These are phyloP conservation scores for Dictyostelium intermedium DNA, from an alignment of 78 protist species.

Conservation along the genomic window DNA sequence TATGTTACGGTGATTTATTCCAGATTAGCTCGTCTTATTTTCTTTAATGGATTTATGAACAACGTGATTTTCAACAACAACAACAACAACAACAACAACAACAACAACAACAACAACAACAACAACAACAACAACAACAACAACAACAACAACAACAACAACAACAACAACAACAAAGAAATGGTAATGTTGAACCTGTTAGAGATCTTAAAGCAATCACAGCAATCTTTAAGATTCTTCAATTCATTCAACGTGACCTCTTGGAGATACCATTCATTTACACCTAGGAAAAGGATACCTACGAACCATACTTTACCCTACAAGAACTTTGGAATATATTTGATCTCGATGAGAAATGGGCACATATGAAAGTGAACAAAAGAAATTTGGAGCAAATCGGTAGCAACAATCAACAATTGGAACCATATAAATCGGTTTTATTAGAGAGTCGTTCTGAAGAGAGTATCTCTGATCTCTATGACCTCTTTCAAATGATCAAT, in stretches of 20 bases:
- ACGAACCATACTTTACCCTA: constrained; percentile 16
- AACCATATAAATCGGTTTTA: not conserved
- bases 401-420: not conserved
- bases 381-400: constrained; percentile 24
- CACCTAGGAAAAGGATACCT: constrained; percentile 59
- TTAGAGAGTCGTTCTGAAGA: constrained; percentile 36
- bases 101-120: no score
- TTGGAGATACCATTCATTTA: constrained; percentile 77
- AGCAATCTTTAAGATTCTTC: constrained; percentile 27
- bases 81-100: no score
- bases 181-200: not conserved
- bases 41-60: constrained; percentile 74
- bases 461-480: constrained; percentile 62
- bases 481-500: constrained; percentile 58
- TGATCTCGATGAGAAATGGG: constrained; percentile 80
- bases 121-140: no score
- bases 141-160: no score
- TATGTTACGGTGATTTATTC: no score
- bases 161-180: not conserved
- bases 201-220: constrained; percentile 11
- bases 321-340: constrained; percentile 76
- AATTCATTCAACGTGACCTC: constrained; percentile 31
- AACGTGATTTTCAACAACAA: not conserved
- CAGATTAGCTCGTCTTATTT: no score
- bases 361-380: constrained; percentile 18